Conservation (phyloP, 768 basidiomycete species). For the Gymnopilus junonius region DNA sequence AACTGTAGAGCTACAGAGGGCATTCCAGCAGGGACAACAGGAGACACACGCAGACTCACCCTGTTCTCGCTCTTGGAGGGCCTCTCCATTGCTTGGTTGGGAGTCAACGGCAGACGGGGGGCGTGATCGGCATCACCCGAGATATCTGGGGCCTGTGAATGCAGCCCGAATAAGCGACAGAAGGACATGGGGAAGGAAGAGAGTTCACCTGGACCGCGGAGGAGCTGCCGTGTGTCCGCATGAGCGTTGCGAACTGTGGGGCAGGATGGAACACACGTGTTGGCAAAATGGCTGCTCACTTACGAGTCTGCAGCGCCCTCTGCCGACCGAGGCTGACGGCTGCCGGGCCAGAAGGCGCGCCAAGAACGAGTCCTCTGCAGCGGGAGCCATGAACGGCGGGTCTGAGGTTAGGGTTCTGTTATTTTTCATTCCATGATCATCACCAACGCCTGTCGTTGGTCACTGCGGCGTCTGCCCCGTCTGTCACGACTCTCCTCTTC, state of each 20-base stretch:
- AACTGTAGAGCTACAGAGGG: slow-evolving; percentile 57
- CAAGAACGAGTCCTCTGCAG: too few relatives aligned
- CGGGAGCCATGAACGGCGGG: neutral
- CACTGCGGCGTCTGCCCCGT: neutral
- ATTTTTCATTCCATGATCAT: neutral
- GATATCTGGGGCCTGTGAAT: slow-evolving; percentile 20
- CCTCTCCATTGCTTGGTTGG: slow-evolving; percentile 32
- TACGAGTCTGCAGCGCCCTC: slow-evolving; percentile 12
- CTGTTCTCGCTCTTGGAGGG: slow-evolving; percentile 50
- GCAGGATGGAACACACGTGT: slow-evolving; percentile 49
- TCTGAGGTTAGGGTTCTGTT: neutral
- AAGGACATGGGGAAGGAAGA: slow-evolving; percentile 19
- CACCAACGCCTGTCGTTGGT: too few relatives aligned
- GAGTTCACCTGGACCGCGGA: slow-evolving; percentile 31
- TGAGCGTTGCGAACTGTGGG: slow-evolving; percentile 42
- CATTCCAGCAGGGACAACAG: neutral
- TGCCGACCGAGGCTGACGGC: slow-evolving; percentile 9
- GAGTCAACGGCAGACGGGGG: slow-evolving; percentile 18
- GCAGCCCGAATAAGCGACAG: slow-evolving; percentile 20
- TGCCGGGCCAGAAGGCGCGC: neutral
- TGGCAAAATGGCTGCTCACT: slow-evolving; percentile 36
- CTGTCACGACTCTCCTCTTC: slow-evolving; percentile 3
- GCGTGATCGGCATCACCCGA: slow-evolving; percentile 39
- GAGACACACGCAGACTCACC: slow-evolving; percentile 31
- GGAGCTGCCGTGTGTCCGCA: slow-evolving; percentile 31